A percentile compares a stretch with the other conserved stretches of the same genome.
Evolutionary conservation across 208 protist species (phyloP).

Genomic region (Trypanosoma caninum): DNA sequence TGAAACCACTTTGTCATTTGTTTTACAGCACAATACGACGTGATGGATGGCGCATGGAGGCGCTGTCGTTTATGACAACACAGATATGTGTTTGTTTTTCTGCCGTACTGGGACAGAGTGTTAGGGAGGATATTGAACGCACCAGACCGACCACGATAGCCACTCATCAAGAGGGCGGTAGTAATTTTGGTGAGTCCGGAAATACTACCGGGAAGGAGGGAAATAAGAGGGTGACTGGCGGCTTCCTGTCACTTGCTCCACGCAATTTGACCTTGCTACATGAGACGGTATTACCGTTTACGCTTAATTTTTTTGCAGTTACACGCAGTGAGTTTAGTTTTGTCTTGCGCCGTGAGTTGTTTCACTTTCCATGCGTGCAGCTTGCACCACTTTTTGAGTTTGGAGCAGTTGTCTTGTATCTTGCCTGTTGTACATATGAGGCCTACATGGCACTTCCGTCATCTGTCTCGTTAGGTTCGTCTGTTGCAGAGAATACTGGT

Average conservation of each 20-base stretch:
- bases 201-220: not conserved
- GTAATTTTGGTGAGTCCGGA: not conserved
- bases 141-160: no score
- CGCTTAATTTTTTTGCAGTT: constrained; percentile 42
- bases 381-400: constrained; percentile 52
- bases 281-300: constrained; percentile 50
- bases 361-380: constrained; percentile 47
- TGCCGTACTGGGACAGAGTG: constrained; percentile 33
- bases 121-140: constrained; percentile 30
- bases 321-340: constrained; percentile 58
- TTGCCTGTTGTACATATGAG: constrained; percentile 38
- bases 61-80: constrained; percentile 41
- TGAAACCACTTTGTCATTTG: constrained; percentile 51
- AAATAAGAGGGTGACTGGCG: not conserved
- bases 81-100: constrained; percentile 41
- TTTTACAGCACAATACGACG: constrained; percentile 45
- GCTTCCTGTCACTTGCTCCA: constrained; percentile 14
- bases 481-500: not conserved
- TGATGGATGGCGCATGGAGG: constrained; percentile 72
- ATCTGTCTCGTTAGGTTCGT: not conserved
- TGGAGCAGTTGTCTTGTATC: constrained; percentile 56
- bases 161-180: not conserved
- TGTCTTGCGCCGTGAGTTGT: constrained; percentile 62
- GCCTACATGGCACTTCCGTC: constrained; percentile 28
- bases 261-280: constrained; percentile 43